A percentile compares a stretch with the other conserved stretches of the same genome.
Evolutionary conservation across 1,139 yeast species (phyloP).

Genomic region (Protomyces macrosporus): DNA sequence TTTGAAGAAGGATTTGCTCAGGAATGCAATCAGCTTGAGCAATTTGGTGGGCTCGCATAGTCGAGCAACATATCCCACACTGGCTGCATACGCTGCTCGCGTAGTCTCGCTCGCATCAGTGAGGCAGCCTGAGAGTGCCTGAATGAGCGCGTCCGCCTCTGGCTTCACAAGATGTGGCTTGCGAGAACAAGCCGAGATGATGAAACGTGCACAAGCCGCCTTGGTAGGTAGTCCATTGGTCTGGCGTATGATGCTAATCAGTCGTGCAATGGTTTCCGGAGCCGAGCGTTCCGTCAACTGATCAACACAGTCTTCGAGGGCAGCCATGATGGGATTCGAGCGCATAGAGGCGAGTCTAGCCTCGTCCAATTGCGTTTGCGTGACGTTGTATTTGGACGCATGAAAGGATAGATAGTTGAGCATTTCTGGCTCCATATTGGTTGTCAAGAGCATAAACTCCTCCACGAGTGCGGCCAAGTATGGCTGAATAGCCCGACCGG

Average conservation of each 20-base stretch:
- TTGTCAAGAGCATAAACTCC: constrained; percentile 65
- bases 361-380: constrained; percentile 49
- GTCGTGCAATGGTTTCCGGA: constrained; percentile 48
- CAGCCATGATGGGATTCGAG: constrained; percentile 82
- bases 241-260: constrained; percentile 45
- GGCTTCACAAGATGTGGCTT: constrained; percentile 54
- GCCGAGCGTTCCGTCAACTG: constrained; percentile 51
- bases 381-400: constrained; percentile 79
- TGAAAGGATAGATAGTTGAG: constrained; percentile 79
- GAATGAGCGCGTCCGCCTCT: constrained; percentile 58
- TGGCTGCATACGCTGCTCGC: constrained; percentile 67
- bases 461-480: constrained; percentile 66
- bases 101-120: constrained; percentile 69
- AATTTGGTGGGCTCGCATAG: constrained; percentile 54
- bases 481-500: constrained; percentile 57
- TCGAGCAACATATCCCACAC: constrained; percentile 75
- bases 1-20: constrained; percentile 56
- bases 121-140: constrained; percentile 55
- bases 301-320: constrained; percentile 66
- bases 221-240: constrained; percentile 90
- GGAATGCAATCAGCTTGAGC: constrained; percentile 49
- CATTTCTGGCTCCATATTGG: constrained; percentile 87
- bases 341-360: constrained; percentile 69
- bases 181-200: constrained; percentile 59
- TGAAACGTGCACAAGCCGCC: constrained; percentile 74